Evolutionary conservation across 495 filamentous ascomycete genomes (phyloP).

Genomic region (Tuber magnatum): DNA sequence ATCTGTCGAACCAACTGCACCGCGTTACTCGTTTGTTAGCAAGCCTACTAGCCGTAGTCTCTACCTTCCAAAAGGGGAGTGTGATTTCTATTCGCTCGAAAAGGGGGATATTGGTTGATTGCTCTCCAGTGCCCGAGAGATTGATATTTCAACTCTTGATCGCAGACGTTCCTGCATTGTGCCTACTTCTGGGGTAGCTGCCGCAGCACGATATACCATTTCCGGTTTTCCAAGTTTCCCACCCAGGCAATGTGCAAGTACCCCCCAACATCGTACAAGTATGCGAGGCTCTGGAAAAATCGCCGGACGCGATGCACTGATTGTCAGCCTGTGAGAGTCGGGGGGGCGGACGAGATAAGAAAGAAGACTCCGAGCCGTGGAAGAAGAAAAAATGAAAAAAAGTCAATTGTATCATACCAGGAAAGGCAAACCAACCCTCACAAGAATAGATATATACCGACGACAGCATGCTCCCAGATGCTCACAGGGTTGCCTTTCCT

Average conservation of each 20-base stretch:
- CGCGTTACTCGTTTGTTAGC: not conserved
- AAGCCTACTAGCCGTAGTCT: not conserved
- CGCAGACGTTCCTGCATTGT: not conserved
- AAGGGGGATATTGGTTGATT: not conserved
- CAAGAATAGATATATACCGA: not conserved
- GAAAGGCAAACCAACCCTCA: slow-evolving; percentile 1
- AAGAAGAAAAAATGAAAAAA: not conserved
- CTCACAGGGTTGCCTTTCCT: not conserved
- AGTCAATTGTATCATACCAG: not conserved
- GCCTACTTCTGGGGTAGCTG: not conserved
- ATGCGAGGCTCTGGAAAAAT: not conserved
- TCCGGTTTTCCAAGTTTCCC: not conserved
- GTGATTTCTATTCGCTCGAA: not conserved
- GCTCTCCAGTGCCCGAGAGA: not conserved
- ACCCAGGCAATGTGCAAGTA: not conserved
- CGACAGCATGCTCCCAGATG: not conserved
- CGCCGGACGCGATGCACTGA: not conserved
- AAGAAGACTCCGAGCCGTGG: not conserved
- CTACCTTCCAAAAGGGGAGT: not conserved
- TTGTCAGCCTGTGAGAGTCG: not conserved
- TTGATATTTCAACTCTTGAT: not conserved
- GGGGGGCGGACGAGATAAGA: not conserved
- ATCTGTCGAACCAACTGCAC: not conserved
- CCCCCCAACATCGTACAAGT: not conserved
- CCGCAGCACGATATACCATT: not conserved